phyloP scores from a whole-genome alignment of 805 yeast species.

The Danielia oregonensis region DNA sequence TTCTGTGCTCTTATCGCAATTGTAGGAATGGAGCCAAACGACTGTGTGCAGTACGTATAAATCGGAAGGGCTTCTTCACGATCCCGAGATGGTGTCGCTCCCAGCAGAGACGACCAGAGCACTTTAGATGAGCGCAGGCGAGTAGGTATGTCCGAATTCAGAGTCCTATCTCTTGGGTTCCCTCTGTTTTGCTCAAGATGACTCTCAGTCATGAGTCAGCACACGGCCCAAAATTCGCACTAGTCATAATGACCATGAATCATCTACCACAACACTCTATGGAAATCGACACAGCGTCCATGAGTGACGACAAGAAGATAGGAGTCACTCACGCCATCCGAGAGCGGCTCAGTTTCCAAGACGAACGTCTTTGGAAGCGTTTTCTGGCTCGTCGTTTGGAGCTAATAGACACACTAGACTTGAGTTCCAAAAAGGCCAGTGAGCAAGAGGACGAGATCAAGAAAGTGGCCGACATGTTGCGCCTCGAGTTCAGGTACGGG shows the following conservation, averaged over 20 bases:
- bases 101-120: no score
- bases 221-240: conserved; percentile 1
- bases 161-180: no score
- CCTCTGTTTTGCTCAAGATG: no score
- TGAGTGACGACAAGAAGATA: conserved; percentile 30
- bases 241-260: conserved; percentile 16
- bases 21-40: no score
- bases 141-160: no score
- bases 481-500: conserved; percentile 75
- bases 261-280: conserved; percentile 5
- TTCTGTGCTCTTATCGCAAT: no score
- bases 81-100: no score
- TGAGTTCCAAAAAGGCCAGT: conserved; percentile 72
- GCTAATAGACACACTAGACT: conserved; percentile 70
- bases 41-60: no score
- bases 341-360: conserved; percentile 64
- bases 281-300: conserved; percentile 2
- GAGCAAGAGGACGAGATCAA: conserved; percentile 86
- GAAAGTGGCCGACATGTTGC: conserved; percentile 70
- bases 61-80: no score
- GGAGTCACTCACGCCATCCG: conserved; percentile 61
- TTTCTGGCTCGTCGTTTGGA: conserved; percentile 89
- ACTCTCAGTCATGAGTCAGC: conserved; percentile 9
- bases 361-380: conserved; percentile 82
- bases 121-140: no score